Conservation (phyloP, 306 rosid species). For the Corylus americana region DNA sequence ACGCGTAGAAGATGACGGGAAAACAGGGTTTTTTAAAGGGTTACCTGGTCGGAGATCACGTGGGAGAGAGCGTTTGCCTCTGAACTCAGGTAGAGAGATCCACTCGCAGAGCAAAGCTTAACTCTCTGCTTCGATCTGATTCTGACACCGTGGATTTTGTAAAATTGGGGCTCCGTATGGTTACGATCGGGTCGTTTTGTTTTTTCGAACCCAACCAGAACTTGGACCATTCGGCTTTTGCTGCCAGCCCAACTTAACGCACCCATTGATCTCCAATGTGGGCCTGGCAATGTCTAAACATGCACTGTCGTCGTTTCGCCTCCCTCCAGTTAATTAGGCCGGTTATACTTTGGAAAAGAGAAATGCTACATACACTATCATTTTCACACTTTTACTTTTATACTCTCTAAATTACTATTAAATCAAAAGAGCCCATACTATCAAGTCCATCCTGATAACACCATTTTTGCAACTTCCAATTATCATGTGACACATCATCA, state of each 20-base stretch:
- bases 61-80: neutral
- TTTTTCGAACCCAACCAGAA: neutral
- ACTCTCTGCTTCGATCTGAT: constrained; percentile 25
- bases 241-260: neutral
- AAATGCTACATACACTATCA: too few relatives aligned
- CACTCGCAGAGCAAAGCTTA: neutral
- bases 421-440: too few relatives aligned
- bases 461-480: too few relatives aligned
- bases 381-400: too few relatives aligned
- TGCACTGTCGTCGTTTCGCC: neutral
- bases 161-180: neutral
- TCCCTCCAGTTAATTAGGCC: too few relatives aligned
- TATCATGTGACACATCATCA: too few relatives aligned
- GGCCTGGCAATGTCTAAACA: neutral
- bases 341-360: too few relatives aligned
- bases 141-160: constrained; percentile 1
- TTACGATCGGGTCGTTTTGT: neutral
- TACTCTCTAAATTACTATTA: too few relatives aligned
- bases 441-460: too few relatives aligned
- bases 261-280: neutral
- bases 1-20: neutral
- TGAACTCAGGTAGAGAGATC: constrained; percentile 16
- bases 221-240: neutral
- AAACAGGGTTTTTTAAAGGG: neutral
- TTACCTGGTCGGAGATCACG: constrained; percentile 23